Evolutionary conservation across 805 yeast genomes (phyloP), one percentile per base, ranked within the genome.

Genomic region (Suhomyces prunicola): DNA sequence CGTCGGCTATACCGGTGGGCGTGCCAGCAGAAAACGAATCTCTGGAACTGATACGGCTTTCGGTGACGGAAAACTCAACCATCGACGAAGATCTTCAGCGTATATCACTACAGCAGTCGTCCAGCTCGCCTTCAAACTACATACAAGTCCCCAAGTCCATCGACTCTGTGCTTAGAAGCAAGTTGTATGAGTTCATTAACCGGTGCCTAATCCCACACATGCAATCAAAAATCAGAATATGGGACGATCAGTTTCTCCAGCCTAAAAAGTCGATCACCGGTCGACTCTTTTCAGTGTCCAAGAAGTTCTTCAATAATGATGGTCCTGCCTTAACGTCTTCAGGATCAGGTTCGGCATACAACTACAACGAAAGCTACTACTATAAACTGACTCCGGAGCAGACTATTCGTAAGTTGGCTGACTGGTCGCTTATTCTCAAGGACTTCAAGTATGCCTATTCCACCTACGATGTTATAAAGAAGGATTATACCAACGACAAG

Each of bases 391-490:
- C 90, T 0, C 79, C 85, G 0, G 97, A 90, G 60, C 87, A 89
- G 64, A 77, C 82, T 44, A 77, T 91, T 26, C 76, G 98, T 48
- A 87, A 88, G 63, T 73, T 93, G 26, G 98, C 96, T 0, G 99
- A 94, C 67, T 90, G 96, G 90, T 84, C 91, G 6, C 84, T 93
- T 62, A 89, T 94, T 84, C 70, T 92, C n/a, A 81, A 91, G 36
- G 97, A 94, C 71, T 93, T 87, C 75, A 85, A 86, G 65, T 84
- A 83, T 53, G 94, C 97, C 2, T 86, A 87, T 62, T 76, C 88
- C 1, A 87, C 90, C 1, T 93, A 93, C 66, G 98, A 93, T 54
- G 66, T 89, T 48, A 77, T 90, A 39, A 86, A 86, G 54, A 86
- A 87, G 61, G 97, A 92, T 65, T 86, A 86, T 58, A 74, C 82